Evolutionary conservation across 352 stramenopile species (phyloP).

Genomic region (Pythium monospermum): DNA sequence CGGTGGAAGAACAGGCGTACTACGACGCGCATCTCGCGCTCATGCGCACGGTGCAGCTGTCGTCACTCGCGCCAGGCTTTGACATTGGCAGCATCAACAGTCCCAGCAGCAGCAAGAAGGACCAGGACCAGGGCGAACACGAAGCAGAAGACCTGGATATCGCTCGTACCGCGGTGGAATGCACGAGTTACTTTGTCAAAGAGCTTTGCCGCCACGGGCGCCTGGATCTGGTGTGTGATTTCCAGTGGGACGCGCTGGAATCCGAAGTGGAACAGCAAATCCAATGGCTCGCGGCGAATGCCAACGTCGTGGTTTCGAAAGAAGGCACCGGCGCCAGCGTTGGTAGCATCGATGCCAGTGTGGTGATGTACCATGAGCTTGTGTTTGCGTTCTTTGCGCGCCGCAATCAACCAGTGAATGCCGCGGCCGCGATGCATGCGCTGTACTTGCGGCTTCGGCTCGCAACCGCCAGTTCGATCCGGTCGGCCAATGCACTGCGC

Average conservation of each 20-base stretch:
- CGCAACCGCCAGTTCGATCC: conserved; percentile 19
- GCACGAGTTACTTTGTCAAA: conserved; percentile 69
- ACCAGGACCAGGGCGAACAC: conserved; percentile 4
- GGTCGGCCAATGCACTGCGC: conserved; percentile 33
- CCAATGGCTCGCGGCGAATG: conserved; percentile 68
- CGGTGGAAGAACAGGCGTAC: conserved; percentile 53
- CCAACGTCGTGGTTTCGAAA: conserved; percentile 30
- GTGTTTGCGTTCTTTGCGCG: conserved; percentile 67
- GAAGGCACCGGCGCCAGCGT: conserved; percentile 4
- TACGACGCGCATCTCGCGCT: conserved; percentile 65
- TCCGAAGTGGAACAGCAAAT: conserved; percentile 63
- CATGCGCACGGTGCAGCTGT: conserved; percentile 57
- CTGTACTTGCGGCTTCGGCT: conserved; percentile 48
- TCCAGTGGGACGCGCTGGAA: conserved; percentile 62
- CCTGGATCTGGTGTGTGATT: conserved; percentile 63
- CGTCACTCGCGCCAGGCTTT: conserved; percentile 20
- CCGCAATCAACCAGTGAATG: conserved; percentile 58
- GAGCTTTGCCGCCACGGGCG: conserved; percentile 61
- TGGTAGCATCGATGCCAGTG: conserved; percentile 28
- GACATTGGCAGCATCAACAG: too few species aligned
- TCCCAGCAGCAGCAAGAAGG: conserved; percentile 1
- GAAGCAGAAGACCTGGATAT: conserved; percentile 19
- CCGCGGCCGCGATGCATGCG: conserved; percentile 51
- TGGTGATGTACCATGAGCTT: conserved; percentile 59
- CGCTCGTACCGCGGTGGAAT: conserved; percentile 45